Percentiles rank a stretch among this genome's conserved stretches.
These are phyloP conservation scores for Paramecium biaurelia DNA, from an alignment of 73 alveolate species.

Conservation along the genomic window DNA sequence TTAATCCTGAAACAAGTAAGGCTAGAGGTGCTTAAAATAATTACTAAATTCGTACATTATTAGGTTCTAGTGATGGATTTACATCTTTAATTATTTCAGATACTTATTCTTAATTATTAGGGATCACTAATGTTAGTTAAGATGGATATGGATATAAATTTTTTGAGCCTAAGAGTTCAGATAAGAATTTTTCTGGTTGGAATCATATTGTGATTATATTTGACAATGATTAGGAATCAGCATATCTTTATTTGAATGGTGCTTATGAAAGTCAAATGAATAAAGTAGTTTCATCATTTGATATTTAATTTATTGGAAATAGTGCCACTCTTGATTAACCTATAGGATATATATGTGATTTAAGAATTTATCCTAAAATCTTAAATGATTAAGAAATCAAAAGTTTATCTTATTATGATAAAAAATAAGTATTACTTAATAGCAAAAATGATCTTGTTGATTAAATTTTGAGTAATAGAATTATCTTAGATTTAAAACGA, in stretches of 20 bases:
- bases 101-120: slow-evolving; percentile 6
- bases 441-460: background rate
- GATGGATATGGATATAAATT: slow-evolving; percentile 7
- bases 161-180: background rate
- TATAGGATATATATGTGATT: slow-evolving; percentile 49
- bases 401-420: slow-evolving; percentile 3
- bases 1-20: background rate
- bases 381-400: background rate
- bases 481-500: background rate
- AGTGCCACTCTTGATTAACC: background rate
- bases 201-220: slow-evolving; percentile 12
- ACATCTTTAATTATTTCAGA: background rate
- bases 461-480: background rate
- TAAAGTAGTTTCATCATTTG: background rate
- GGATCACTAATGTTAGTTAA: background rate
- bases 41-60: background rate
- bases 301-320: slow-evolving; percentile 20
- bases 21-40: background rate
- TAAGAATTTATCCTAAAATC: slow-evolving; percentile 21
- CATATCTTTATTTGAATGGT: slow-evolving; percentile 30
- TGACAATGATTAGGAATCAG: background rate
- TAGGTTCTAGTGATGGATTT: slow-evolving; percentile 7
- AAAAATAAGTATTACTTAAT: background rate
- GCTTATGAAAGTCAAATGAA: background rate
- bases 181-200: slow-evolving; percentile 10